These are phyloP conservation scores for Craterostigma plantagineum DNA, from an alignment of 257 asterid species.

Conservation along the genomic window DNA sequence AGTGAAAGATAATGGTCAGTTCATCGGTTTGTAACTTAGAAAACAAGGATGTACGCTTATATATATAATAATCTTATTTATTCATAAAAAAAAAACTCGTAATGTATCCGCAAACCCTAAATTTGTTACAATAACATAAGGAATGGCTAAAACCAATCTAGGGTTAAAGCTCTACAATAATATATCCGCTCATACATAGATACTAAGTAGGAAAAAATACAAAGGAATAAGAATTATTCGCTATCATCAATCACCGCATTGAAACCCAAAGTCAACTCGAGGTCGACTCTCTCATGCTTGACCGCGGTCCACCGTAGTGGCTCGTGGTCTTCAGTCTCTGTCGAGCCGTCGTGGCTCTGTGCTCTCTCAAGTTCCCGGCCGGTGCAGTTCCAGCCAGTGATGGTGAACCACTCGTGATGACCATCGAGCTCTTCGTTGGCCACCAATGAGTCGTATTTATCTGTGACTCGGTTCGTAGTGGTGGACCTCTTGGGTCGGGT, in stretches of 20 bases:
- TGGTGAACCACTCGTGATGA: conserved; percentile 36
- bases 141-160: too few species aligned
- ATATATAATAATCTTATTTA: too few species aligned
- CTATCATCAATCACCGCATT: conserved; percentile 17
- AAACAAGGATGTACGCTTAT: too few species aligned
- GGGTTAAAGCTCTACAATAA: too few species aligned
- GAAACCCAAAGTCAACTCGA: conserved; percentile 34
- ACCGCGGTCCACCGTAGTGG: conserved; percentile 14
- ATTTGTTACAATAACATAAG: too few species aligned
- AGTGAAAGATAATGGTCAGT: too few species aligned
- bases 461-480: not conserved
- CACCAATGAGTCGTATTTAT: not conserved
- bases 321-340: conserved; percentile 50
- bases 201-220: too few species aligned
- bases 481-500: conserved; percentile 28
- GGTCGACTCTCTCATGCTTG: conserved; percentile 12
- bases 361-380: conserved; percentile 18
- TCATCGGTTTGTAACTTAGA: too few species aligned
- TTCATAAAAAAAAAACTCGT: too few species aligned
- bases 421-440: conserved; percentile 4
- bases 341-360: conserved; percentile 38
- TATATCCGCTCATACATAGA: too few species aligned
- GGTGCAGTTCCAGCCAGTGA: conserved; percentile 45
- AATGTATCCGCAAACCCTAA: too few species aligned
- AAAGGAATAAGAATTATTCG: conserved; percentile 8